A percentile compares a stretch with the other conserved stretches of the same genome.
Evolutionary conservation across 2,329 filamentous ascomycete species (phyloP).

Genomic region (Fusarium algeriense): DNA sequence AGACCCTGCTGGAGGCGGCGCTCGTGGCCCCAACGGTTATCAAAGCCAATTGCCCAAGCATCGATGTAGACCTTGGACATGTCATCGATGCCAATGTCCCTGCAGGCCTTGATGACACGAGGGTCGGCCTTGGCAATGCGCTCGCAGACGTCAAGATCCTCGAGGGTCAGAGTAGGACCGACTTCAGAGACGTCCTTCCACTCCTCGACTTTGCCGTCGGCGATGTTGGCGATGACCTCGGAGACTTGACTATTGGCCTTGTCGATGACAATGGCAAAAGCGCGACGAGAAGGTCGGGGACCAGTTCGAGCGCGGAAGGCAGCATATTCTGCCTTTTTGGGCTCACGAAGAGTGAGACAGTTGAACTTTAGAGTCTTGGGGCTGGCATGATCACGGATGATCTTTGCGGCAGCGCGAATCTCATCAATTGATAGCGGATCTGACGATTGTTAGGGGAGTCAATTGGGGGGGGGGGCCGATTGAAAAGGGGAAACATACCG

Average conservation of each 20-base stretch:
- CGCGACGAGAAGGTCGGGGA: conserved; percentile 62
- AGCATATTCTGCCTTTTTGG: conserved; percentile 71
- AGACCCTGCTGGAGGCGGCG: conserved; percentile 83
- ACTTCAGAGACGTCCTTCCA: conserved; percentile 62
- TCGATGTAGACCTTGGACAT: conserved; percentile 90
- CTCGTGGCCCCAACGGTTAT: conserved; percentile 79
- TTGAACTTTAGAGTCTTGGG: conserved; percentile 63
- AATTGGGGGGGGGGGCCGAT: too few species aligned
- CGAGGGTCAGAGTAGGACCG: conserved; percentile 75
- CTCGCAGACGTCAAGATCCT: conserved; percentile 83
- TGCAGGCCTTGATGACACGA: conserved; percentile 82
- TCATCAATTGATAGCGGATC: conserved; percentile 68
- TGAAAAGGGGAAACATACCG: too few species aligned
- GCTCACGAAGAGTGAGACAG: conserved; percentile 74
- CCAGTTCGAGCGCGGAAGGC: conserved; percentile 66
- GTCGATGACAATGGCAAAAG: conserved; percentile 63
- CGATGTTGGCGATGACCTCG: conserved; percentile 66
- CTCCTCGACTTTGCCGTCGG: conserved; percentile 55
- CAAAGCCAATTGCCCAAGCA: conserved; percentile 87
- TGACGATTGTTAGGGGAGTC: conserved; percentile 22
- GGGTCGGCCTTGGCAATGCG: conserved; percentile 74
- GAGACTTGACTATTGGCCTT: conserved; percentile 54
- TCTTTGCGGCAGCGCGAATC: conserved; percentile 62
- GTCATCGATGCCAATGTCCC: conserved; percentile 79
- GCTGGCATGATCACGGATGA: conserved; percentile 58